phyloP scores from a whole-genome alignment of 2,329 filamentous ascomycete species.

The Apiospora rasikravindrae region DNA sequence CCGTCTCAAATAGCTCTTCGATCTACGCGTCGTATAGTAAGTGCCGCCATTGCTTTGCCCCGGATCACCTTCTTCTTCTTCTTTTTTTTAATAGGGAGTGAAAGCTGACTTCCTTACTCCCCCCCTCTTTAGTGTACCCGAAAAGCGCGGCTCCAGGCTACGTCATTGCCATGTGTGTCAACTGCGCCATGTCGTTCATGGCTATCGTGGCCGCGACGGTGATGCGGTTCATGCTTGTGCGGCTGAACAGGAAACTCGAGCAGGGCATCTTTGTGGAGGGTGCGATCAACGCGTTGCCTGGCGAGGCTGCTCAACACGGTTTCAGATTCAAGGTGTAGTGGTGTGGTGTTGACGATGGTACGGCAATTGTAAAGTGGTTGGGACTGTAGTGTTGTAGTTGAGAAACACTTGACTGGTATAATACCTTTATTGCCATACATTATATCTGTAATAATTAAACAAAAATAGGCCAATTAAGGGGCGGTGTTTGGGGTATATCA shows the following conservation, averaged over 20 bases:
- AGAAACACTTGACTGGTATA: not conserved
- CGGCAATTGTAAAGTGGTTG: not conserved
- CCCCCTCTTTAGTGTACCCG: not conserved
- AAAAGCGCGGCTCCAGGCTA: conserved; percentile 40
- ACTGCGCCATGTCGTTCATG: conserved; percentile 67
- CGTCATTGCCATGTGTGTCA: conserved; percentile 68
- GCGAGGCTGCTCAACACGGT: conserved; percentile 61
- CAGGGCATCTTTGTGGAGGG: conserved; percentile 62
- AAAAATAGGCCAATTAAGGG: not conserved
- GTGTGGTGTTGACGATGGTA: not conserved
- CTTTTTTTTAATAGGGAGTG: too few relatives aligned
- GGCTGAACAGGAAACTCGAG: conserved; percentile 73
- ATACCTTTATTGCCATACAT: not conserved
- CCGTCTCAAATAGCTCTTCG: conserved; percentile 69
- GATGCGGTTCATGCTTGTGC: conserved; percentile 66
- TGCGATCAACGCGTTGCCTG: conserved; percentile 61
- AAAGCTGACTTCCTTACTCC: not conserved
- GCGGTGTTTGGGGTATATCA: not conserved
- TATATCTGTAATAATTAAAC: not conserved
- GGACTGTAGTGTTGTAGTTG: not conserved
- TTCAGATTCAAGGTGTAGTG: conserved; percentile 68
- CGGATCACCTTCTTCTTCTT: not conserved
- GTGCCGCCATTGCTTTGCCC: not conserved
- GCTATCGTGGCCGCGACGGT: conserved; percentile 68
- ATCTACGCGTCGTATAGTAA: conserved; percentile 62